Percentiles rank a stretch among this genome's conserved stretches.
Evolutionary conservation across 2,329 filamentous ascomycete genomes (phyloP).

Genomic region (Ophiocordyceps robertsii): DNA sequence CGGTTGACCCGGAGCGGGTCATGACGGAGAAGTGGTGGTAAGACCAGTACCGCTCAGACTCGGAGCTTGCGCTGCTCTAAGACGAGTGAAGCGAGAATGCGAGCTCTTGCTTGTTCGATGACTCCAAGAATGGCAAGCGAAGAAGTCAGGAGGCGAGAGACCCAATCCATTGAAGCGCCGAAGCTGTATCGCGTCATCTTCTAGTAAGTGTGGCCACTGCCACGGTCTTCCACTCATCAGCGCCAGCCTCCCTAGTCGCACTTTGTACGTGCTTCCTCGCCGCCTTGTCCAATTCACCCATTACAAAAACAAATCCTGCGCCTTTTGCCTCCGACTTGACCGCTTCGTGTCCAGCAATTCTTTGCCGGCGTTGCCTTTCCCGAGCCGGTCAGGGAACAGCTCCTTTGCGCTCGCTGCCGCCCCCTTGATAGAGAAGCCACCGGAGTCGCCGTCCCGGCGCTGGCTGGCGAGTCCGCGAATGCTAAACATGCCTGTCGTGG

Average conservation of each 20-base stretch:
- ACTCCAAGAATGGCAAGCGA: no score
- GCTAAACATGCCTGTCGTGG: slow-evolving; percentile 32
- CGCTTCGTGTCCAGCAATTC: slow-evolving; percentile 47
- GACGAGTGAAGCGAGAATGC: no score
- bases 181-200: no score
- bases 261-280: not conserved
- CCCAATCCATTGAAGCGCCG: no score
- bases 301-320: slow-evolving; percentile 59
- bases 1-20: slow-evolving; percentile 32
- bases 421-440: slow-evolving; percentile 55
- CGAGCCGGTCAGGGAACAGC: slow-evolving; percentile 53
- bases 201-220: no score
- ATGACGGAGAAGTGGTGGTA: slow-evolving; percentile 55
- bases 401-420: slow-evolving; percentile 43
- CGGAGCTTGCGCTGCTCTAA: no score
- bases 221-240: not conserved
- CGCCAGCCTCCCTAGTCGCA: not conserved
- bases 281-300: not conserved
- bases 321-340: slow-evolving; percentile 47
- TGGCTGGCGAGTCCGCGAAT: slow-evolving; percentile 46
- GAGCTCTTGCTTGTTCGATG: no score
- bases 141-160: no score
- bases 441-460: slow-evolving; percentile 23
- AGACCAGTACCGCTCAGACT: not conserved
- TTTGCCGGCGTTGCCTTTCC: slow-evolving; percentile 45